Conservation (phyloP, 441 rosid species). For the Corymbia calophylla region DNA sequence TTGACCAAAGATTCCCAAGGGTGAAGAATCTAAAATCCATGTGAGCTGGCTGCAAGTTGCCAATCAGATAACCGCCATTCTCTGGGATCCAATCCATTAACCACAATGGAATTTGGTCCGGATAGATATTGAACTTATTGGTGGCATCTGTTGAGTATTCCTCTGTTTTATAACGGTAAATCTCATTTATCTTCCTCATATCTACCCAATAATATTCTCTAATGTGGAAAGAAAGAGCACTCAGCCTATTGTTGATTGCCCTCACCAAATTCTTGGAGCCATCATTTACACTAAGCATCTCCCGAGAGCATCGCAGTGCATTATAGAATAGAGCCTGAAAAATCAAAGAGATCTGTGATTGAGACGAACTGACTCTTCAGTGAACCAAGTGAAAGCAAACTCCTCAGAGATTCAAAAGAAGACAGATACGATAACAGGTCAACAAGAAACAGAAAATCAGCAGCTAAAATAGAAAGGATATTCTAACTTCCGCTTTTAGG, state of each 20-base stretch:
- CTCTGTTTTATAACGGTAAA: conserved; percentile 11
- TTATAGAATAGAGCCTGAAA: conserved; percentile 10
- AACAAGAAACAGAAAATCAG: not conserved
- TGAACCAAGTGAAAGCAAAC: not conserved
- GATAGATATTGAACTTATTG: conserved; percentile 13
- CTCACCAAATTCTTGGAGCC: conserved; percentile 10
- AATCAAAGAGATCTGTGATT: not conserved
- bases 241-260: conserved; percentile 9
- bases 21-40: conserved; percentile 15
- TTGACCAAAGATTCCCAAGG: conserved; percentile 12
- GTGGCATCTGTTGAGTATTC: conserved; percentile 12
- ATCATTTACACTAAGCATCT: conserved; percentile 5
- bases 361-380: not conserved
- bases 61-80: conserved; percentile 6
- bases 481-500: not conserved
- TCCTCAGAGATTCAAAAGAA: not conserved
- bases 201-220: conserved; percentile 14
- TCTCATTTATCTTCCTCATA: conserved; percentile 8
- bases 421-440: not conserved
- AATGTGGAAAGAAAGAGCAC: conserved; percentile 14
- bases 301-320: conserved; percentile 10
- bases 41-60: conserved; percentile 12
- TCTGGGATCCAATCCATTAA: conserved; percentile 15
- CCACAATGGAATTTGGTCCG: conserved; percentile 7
- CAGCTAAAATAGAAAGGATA: not conserved